Percentiles rank a stretch among this genome's conserved stretches.
phyloP scores from a whole-genome alignment of 192 early-diverging fungal species.

The Funneliformis geosporum region DNA sequence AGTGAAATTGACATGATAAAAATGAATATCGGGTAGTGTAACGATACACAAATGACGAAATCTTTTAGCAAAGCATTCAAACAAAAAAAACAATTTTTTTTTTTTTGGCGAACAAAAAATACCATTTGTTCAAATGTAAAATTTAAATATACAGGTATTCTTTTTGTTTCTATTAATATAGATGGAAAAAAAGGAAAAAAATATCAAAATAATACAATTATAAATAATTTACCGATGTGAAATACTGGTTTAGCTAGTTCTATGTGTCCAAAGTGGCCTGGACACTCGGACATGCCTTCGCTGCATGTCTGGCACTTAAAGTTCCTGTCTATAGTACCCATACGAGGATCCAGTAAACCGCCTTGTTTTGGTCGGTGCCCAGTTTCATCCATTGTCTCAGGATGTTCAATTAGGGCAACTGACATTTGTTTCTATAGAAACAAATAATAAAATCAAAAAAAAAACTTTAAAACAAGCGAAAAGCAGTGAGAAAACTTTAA shows the following conservation, averaged over 20 bases:
- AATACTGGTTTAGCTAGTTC: slow-evolving; percentile 94
- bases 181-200: background rate
- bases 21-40: background rate
- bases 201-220: background rate
- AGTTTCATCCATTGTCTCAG: slow-evolving; percentile 85
- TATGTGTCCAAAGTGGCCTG: slow-evolving; percentile 98
- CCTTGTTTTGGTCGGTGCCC: slow-evolving; percentile 81
- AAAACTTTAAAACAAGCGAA: background rate
- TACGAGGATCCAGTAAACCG: slow-evolving; percentile 88
- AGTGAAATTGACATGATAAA: background rate
- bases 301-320: slow-evolving; percentile 97
- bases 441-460: background rate
- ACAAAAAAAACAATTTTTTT: background rate
- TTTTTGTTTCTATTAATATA: background rate
- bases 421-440: slow-evolving; percentile 90
- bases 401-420: slow-evolving; percentile 88
- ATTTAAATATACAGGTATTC: background rate
- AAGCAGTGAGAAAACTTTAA: background rate
- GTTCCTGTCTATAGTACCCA: slow-evolving; percentile 97
- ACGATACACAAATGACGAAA: slow-evolving; percentile 11
- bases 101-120: background rate
- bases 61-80: background rate
- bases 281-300: slow-evolving; percentile 93
- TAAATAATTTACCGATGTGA: slow-evolving; percentile 71
- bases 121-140: background rate